Conservation (phyloP, 1,284 basidiomycete genomes). For the Leccinum variabile region DNA sequence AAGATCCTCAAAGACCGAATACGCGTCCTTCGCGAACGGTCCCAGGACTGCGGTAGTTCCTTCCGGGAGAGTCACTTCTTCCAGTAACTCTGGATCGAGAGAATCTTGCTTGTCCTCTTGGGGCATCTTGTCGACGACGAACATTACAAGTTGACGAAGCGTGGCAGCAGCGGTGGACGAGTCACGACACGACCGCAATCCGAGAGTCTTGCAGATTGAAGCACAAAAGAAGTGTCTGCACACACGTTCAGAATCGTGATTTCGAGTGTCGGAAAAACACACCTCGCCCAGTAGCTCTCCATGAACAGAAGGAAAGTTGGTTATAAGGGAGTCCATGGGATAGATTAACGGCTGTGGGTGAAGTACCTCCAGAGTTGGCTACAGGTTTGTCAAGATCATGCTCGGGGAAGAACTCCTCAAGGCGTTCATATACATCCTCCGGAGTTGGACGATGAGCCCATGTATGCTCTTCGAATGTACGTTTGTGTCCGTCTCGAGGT, state of each 20-base stretch:
- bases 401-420: slow-evolving; percentile 95
- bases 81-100: slow-evolving; percentile 33
- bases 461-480: slow-evolving; percentile 63
- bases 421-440: slow-evolving; percentile 90
- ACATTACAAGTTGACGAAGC: slow-evolving; percentile 95
- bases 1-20: slow-evolving; percentile 81
- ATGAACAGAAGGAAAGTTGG: slow-evolving; percentile 81
- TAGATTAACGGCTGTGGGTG: slow-evolving; percentile 70
- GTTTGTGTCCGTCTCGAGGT: slow-evolving; percentile 40
- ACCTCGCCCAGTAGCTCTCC: slow-evolving; percentile 80
- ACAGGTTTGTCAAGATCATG: slow-evolving; percentile 97
- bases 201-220: slow-evolving; percentile 95
- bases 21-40: slow-evolving; percentile 85
- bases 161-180: slow-evolving; percentile 93
- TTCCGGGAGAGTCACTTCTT: slow-evolving; percentile 59
- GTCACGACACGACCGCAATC: slow-evolving; percentile 84
- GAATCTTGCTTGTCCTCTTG: slow-evolving; percentile 68
- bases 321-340: slow-evolving; percentile 66
- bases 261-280: slow-evolving; percentile 30
- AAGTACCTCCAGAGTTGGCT: slow-evolving; percentile 72
- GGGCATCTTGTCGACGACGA: slow-evolving; percentile 93
- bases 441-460: slow-evolving; percentile 91
- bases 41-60: slow-evolving; percentile 62
- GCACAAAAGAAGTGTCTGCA: slow-evolving; percentile 83
- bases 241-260: not conserved